Evolutionary conservation across 192 early-diverging fungal genomes (phyloP).

Genomic region (Umbelopsis vinacea): DNA sequence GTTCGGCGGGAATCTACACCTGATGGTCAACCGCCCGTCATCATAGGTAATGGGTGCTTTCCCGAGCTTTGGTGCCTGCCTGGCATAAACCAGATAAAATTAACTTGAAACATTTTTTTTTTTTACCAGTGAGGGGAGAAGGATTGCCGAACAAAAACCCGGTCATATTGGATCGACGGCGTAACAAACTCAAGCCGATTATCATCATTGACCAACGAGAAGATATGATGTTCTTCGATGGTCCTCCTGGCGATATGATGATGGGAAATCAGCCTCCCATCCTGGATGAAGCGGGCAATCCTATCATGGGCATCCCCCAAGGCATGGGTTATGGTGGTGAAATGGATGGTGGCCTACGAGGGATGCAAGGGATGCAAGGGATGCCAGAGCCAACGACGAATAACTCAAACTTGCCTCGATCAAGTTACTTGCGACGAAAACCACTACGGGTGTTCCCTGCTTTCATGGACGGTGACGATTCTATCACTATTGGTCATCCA

Average conservation of each 20-base stretch:
- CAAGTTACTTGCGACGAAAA: background rate
- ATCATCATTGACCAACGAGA: conserved; percentile 28
- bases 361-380: background rate
- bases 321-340: background rate
- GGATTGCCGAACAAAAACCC: conserved; percentile 11
- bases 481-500: conserved; percentile 5
- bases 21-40: conserved; percentile 22
- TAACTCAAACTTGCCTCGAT: background rate
- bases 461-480: conserved; percentile 3
- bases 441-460: conserved; percentile 10
- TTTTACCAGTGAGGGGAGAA: conserved; percentile 17
- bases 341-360: background rate
- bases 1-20: conserved; percentile 27
- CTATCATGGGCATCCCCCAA: background rate
- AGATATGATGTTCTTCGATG: background rate
- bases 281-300: conserved; percentile 9
- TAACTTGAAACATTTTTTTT: background rate
- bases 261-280: conserved; percentile 6
- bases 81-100: background rate
- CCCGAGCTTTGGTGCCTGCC: background rate
- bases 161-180: conserved; percentile 24
- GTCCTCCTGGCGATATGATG: conserved; percentile 4
- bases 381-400: background rate
- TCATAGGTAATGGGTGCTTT: conserved; percentile 14
- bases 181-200: conserved; percentile 8